Evolutionary conservation across 31 red algal species (phyloP), one percentile per base, ranked within the genome.

Genomic region (Asparagopsis taxiformis): DNA sequence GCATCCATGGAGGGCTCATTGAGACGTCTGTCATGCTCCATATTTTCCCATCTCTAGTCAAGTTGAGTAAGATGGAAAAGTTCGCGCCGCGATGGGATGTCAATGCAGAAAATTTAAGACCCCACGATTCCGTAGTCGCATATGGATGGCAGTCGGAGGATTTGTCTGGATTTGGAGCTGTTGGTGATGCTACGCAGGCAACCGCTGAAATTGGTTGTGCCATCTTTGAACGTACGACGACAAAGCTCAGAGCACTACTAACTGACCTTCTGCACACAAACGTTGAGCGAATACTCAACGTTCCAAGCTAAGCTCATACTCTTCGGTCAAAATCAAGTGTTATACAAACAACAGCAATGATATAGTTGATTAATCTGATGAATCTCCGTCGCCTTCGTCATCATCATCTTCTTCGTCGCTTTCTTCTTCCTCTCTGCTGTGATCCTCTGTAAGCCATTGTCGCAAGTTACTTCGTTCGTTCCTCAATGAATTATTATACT

Each of bases 1-100:
- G 71, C 0, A 87, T 87, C 54, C 82, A 87, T 50, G 82, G 82
- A 19, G 82, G 82, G 21, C 37, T 77, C 23, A 51, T 87, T 69
- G 82, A 87, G 71, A 77, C 82, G 16, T 52, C 72, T 21, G 70
- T 87, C 21, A 70, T 87, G 82, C 55, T 87, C 38, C 64, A 77
- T 62, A 6, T 65, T 1, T 56, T 37, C 51, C 82, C 64, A 3
- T 38, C 65, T 35, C 41, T 75, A 3, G 72, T 71, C 57, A 9
- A 39, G 22, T 8, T 51, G 38, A 51, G 51, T 24, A n/a, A 60
- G 31, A 5, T 59, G 7, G 32, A n/a, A 19, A 17, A 70, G 62
- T 87, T 76, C 37, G 35, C n/a, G 10, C 38, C 55, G 3, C 48
- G 31, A 35, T n/a, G 8, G 10, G 25, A 41, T n/a, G 21, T 38